Conservation (phyloP, 305 asterid species). For the Lippia alba region DNA sequence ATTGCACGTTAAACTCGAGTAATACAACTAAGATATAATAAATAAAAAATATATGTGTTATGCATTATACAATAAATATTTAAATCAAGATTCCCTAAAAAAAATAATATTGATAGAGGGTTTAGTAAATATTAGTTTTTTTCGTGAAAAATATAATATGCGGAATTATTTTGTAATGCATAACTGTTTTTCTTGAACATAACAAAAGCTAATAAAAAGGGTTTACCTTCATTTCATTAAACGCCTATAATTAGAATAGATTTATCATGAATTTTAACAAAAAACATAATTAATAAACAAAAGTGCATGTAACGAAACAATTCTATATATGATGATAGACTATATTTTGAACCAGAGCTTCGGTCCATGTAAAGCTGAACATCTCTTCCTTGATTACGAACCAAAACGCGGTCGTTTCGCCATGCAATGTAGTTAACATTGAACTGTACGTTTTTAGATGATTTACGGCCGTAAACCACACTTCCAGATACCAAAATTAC, state of each 20-base stretch:
- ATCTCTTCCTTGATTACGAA: slow-evolving; percentile 48
- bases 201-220: no score
- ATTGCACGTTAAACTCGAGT: neutral
- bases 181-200: no score
- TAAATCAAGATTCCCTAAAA: no score
- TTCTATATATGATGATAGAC: neutral
- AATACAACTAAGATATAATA: no score
- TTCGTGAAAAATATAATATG: no score
- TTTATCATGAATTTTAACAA: neutral
- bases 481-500: neutral
- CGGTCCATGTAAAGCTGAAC: slow-evolving; percentile 60
- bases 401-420: slow-evolving; percentile 49
- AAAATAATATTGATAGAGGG: no score
- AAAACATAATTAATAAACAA: neutral
- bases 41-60: no score
- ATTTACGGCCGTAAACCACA: slow-evolving; percentile 1
- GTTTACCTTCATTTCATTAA: no score
- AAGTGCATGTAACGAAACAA: neutral
- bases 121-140: neutral
- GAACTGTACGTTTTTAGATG: slow-evolving; percentile 39
- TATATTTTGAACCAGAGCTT: slow-evolving; percentile 44
- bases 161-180: no score
- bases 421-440: slow-evolving; percentile 52
- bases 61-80: no score
- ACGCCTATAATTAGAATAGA: no score